Percentiles rank a stretch among this genome's conserved stretches.
These are phyloP conservation scores for Podaxis sp. DNA, from an alignment of 768 basidiomycete species.

Conservation along the genomic window DNA sequence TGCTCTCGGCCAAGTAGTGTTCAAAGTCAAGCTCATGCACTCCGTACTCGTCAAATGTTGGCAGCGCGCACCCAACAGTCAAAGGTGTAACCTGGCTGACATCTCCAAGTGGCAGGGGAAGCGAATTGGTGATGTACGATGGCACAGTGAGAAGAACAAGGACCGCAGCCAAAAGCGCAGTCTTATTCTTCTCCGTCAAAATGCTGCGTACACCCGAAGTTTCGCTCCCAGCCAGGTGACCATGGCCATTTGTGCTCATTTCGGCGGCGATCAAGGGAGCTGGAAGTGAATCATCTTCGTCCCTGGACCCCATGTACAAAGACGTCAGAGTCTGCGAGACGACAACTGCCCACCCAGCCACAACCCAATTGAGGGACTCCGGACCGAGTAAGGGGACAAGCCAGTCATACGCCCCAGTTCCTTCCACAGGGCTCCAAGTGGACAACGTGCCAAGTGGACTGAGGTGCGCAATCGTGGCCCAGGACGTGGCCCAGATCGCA, in stretches of 20 bases:
- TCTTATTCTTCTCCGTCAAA: conserved; percentile 15
- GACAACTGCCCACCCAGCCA: conserved; percentile 74
- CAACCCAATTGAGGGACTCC: conserved; percentile 66
- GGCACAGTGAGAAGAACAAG: conserved; percentile 53
- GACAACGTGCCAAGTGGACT: conserved; percentile 72
- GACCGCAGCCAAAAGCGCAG: conserved; percentile 34
- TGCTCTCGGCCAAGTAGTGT: conserved; percentile 62
- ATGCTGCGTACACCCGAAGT: conserved; percentile 5
- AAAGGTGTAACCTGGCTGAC: conserved; percentile 49
- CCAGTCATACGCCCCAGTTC: conserved; percentile 61
- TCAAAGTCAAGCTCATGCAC: conserved; percentile 43
- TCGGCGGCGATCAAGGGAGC: background rate
- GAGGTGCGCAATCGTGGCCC: conserved; percentile 50
- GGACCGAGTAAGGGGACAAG: conserved; percentile 56
- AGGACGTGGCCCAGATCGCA: conserved; percentile 62
- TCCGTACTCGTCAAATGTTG: conserved; percentile 40
- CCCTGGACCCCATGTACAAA: conserved; percentile 50
- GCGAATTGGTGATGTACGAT: conserved; percentile 41
- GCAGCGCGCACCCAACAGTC: conserved; percentile 66
- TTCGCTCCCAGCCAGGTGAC: background rate
- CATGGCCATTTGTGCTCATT: background rate
- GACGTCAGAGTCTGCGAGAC: conserved; percentile 48
- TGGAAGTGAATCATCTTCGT: conserved; percentile 15
- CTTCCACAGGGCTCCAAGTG: conserved; percentile 65
- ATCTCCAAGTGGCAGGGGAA: conserved; percentile 39